These are phyloP conservation scores for Tolypocladium paradoxum DNA, from an alignment of 2,329 filamentous ascomycete species.

Conservation along the genomic window DNA sequence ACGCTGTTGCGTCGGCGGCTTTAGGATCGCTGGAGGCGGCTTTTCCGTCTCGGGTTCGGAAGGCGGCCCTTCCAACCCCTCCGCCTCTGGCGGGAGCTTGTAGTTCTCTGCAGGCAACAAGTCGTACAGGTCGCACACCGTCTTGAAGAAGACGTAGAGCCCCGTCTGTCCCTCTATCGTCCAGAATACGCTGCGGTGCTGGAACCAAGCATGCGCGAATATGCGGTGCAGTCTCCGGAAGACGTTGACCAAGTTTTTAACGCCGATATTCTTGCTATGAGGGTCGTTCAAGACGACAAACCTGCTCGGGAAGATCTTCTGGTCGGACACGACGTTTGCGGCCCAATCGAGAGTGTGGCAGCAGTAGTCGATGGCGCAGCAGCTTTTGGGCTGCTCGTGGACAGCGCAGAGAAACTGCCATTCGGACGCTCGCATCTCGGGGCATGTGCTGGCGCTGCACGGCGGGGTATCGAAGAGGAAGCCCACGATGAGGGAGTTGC, in stretches of 20 bases:
- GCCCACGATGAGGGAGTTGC: conserved; percentile 82
- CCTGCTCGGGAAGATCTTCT: conserved; percentile 89
- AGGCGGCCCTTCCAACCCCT: conserved; percentile 56
- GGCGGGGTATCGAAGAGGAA: conserved; percentile 86
- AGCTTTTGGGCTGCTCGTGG: conserved; percentile 91
- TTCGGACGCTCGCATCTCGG: conserved; percentile 96
- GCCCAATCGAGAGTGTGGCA: conserved; percentile 98
- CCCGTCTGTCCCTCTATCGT: conserved; percentile 83
- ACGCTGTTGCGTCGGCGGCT: conserved; percentile 19
- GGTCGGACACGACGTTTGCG: conserved; percentile 84
- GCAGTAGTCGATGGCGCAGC: conserved; percentile 98
- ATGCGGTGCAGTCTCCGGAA: conserved; percentile 91
- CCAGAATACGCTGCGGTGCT: conserved; percentile 93
- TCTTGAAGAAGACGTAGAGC: conserved; percentile 93
- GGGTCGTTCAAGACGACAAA: conserved; percentile 47
- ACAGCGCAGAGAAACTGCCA: conserved; percentile 99
- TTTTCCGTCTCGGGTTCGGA: conserved; percentile 30
- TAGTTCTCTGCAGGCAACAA: conserved; percentile 90
- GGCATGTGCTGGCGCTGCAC: conserved; percentile 81
- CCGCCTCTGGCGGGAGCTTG: conserved; percentile 86
- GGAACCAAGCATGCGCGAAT: conserved; percentile 98
- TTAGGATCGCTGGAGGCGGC: conserved; percentile 23
- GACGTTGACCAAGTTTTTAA: conserved; percentile 85
- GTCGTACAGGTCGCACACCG: conserved; percentile 84
- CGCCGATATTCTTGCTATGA: conserved; percentile 51